Conservation (phyloP, 768 basidiomycete species). For the Rickenella mellea region DNA sequence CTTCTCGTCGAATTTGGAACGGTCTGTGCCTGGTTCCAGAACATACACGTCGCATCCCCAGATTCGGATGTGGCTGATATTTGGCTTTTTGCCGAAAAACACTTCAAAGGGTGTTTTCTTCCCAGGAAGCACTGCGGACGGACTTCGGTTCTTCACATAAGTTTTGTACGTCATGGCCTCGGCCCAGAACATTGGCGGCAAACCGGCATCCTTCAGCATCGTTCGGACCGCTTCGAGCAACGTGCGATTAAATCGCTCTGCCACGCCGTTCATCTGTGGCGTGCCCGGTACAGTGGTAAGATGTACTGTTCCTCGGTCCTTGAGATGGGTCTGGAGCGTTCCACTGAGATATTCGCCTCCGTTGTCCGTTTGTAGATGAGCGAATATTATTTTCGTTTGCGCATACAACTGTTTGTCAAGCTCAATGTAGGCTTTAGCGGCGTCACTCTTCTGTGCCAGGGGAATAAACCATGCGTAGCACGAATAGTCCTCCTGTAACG, state of each 20-base stretch:
- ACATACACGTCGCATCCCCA: conserved; percentile 21
- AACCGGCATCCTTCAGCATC: conserved; percentile 13
- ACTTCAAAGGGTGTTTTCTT: conserved; percentile 10
- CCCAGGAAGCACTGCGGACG: not conserved
- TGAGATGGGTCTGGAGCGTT: conserved; percentile 11
- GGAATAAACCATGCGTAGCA: conserved; percentile 1
- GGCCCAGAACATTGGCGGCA: conserved; percentile 15
- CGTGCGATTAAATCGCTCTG: conserved; percentile 18
- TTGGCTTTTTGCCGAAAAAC: conserved; percentile 13
- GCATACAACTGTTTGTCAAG: not conserved
- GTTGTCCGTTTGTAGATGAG: conserved; percentile 12
- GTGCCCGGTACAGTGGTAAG: conserved; percentile 19
- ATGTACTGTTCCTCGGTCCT: conserved; percentile 12
- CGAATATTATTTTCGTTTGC: conserved; percentile 4
- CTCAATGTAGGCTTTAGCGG: not conserved
- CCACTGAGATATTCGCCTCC: conserved; percentile 20
- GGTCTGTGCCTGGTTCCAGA: conserved; percentile 13
- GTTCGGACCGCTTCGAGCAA: conserved; percentile 15
- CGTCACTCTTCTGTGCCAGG: not conserved
- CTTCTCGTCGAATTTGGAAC: conserved; percentile 5
- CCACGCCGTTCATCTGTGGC: conserved; percentile 21
- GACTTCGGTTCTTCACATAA: not conserved
- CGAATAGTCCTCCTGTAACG: no score
- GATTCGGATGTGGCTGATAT: conserved; percentile 19
- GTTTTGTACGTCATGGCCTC: not conserved